Base-by-base conservation (phyloP, 345 rosid species). In the Rubroshorea leprosula region DNA sequence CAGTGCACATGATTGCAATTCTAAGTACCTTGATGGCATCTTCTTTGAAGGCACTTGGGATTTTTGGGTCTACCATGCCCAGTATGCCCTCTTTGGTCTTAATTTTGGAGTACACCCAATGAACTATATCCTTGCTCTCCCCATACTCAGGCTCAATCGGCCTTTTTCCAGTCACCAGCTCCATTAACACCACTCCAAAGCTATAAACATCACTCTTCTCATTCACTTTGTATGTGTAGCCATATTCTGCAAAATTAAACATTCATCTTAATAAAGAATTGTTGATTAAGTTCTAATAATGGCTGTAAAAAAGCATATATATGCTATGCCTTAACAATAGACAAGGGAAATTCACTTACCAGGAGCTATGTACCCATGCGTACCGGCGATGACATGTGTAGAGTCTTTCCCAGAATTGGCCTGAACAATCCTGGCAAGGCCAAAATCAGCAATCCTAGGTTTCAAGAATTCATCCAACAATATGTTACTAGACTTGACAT, bases 121-220 rank as follows among this genome's bases (percentile, higher is more conserved):
- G 68, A 41, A 89, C 91, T 54, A 93, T 81, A 81, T 89, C 91
- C 54, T 69, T 82, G 70, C 76, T 80, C 51, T 89, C 97, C 27
- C 97, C 94, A 29, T 48, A 89, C 65, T 86, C 96, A 0, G 79
- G 68, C 67, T 92, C 97, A 47, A 89, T 84, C 0, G 98, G 86
- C 70, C 73, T 83, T 65, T 76, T 93, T 12, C 97, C 97, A 0
- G 83, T 89, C 53, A 93, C 89, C 1, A 89, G 77, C 76, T 93
- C 99, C 91, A 89, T 83, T 50, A 93, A 54, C 29, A 93, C 96
- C 31, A 93, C 99, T 5, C 97, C 99, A 21, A 86, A 92, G 66
- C 98, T 89, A 22, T 92, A 92, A 62, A 92, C 98, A 41, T 92
- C 97, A 54, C 86, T 81, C 78, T 89, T 93, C 76, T 93, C 99